Evolutionary conservation across 139 green algal genomes (phyloP), one percentile per base, ranked within the genome.

Genomic region (Chlorella ohadii): DNA sequence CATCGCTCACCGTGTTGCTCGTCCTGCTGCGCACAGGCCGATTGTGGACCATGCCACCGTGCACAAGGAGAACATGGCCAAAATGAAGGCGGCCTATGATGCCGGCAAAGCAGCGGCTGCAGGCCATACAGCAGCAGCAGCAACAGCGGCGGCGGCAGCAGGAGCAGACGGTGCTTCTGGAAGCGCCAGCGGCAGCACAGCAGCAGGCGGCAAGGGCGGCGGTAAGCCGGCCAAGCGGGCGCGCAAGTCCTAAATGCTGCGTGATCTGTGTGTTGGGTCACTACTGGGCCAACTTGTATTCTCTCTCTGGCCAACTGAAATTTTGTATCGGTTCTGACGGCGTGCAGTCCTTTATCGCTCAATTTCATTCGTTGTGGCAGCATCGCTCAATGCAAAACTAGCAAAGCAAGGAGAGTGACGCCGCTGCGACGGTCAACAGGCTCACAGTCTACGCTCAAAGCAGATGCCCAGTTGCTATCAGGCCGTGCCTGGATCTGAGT

Each of bases 41-140:
- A 94, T 98, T 59, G 92, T 97, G 20, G 95, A 98, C 79, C 95
- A 98, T 88, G 85, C 85, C 0, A 56, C 74, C 1, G 90, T 86
- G 3, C 85, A 61, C 72, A 98, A 96, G 75, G 85, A 78, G 72
- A 94, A 93, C 90, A 96, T 97, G 74, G 84, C 67, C 0, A 86
- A 91, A 44, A 96, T 97, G 85, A 94, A 92, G 38, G 87, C 72
- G 28, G 92, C 90, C 2, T 95, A 95, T 72, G 72, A 91, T 64
- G 81, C 85, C 39, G 75, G 75, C 28, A 87, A 83, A 13, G 85
- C 47, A 15, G 63, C 23, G 9, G 85, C 33, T 9, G 68, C 27
- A 9, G 56, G 33, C 23, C 15, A 28, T 20, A 56, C 47, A 27
- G 75, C 70, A 61, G 38, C 38, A 41, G 67, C 34, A 55, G 67